Percentiles rank a stretch among this genome's conserved stretches.
Conservation (phyloP, 2,329 filamentous ascomycete species). For the Trichophyton simii region DNA sequence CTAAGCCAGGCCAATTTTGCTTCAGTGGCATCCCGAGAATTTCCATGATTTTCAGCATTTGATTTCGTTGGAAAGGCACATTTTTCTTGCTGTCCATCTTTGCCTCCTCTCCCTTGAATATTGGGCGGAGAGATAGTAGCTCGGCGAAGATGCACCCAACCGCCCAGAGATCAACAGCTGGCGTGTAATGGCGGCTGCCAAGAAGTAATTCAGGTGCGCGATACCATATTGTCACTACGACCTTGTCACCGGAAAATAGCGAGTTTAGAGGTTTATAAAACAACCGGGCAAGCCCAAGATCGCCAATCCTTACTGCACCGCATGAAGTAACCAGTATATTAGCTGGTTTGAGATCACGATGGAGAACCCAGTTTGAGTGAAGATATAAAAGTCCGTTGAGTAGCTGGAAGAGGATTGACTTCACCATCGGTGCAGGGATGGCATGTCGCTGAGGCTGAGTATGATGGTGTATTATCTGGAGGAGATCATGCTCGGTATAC, state of each 20-base stretch:
- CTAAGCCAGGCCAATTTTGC: slow-evolving; percentile 74
- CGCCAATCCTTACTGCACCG: slow-evolving; percentile 88
- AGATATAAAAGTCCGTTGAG: slow-evolving; percentile 90
- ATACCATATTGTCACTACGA: slow-evolving; percentile 99
- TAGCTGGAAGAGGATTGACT: slow-evolving; percentile 90
- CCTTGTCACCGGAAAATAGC: slow-evolving; percentile 88
- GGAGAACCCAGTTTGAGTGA: slow-evolving; percentile 92
- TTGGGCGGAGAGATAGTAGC: slow-evolving; percentile 74
- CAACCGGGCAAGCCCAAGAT: slow-evolving; percentile 78
- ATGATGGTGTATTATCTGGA: slow-evolving; percentile 98
- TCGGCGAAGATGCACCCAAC: slow-evolving; percentile 97
- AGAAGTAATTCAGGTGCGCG: slow-evolving; percentile 87
- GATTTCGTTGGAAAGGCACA: slow-evolving; percentile 91
- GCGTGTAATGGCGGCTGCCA: slow-evolving; percentile 89
- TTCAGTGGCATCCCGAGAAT: slow-evolving; percentile 85
- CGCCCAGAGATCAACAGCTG: slow-evolving; percentile 94
- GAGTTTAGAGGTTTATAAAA: slow-evolving; percentile 91
- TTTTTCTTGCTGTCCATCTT: slow-evolving; percentile 99
- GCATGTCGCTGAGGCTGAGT: slow-evolving; percentile 76
- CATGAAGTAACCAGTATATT: slow-evolving; percentile 95
- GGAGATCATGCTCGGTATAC: slow-evolving; percentile 90
- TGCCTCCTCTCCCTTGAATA: slow-evolving; percentile 97
- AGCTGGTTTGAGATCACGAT: slow-evolving; percentile 91
- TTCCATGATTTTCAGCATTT: slow-evolving; percentile 98
- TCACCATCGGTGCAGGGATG: slow-evolving; percentile 78